phyloP scores from a whole-genome alignment of 306 rosid genomes.

The Lathyrus aphaca region DNA sequence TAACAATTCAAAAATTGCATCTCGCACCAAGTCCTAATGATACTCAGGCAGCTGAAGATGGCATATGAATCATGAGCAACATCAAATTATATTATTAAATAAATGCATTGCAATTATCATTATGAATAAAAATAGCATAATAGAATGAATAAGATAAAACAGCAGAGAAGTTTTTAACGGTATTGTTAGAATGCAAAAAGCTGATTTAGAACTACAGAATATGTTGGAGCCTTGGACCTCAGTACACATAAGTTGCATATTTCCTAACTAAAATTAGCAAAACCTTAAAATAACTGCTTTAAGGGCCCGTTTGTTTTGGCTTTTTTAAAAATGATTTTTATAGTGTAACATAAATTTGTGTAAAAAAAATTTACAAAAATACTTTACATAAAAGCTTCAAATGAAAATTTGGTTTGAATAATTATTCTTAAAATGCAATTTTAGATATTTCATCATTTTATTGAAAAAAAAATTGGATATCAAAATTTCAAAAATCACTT shows the following conservation, averaged over 20 bases:
- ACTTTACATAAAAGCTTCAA: no score
- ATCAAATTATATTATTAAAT: slow-evolving; percentile 20
- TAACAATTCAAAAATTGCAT: slow-evolving; percentile 19
- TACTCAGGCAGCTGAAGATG: slow-evolving; percentile 4
- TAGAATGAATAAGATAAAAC: slow-evolving; percentile 19
- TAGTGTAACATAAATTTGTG: no score
- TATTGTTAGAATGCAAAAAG: not conserved
- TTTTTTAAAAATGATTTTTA: no score
- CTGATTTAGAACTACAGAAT: slow-evolving; percentile 1
- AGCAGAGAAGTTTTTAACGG: not conserved
- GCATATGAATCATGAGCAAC: slow-evolving; percentile 2
- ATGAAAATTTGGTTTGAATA: no score
- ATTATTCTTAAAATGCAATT: no score
- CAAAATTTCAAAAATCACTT: no score
- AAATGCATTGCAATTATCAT: slow-evolving; percentile 21
- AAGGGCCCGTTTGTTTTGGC: no score
- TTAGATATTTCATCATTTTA: no score
- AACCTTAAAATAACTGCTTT: slow-evolving; percentile 1
- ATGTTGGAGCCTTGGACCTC: slow-evolving; percentile 1
- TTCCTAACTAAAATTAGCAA: slow-evolving; percentile 21
- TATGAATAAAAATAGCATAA: slow-evolving; percentile 28
- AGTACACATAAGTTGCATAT: slow-evolving; percentile 2
- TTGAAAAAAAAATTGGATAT: no score
- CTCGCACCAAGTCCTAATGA: slow-evolving; percentile 12
- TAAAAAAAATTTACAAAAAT: no score